Evolutionary conservation across 768 basidiomycete genomes (phyloP).

Genomic region (Phaeolepiota aurea): DNA sequence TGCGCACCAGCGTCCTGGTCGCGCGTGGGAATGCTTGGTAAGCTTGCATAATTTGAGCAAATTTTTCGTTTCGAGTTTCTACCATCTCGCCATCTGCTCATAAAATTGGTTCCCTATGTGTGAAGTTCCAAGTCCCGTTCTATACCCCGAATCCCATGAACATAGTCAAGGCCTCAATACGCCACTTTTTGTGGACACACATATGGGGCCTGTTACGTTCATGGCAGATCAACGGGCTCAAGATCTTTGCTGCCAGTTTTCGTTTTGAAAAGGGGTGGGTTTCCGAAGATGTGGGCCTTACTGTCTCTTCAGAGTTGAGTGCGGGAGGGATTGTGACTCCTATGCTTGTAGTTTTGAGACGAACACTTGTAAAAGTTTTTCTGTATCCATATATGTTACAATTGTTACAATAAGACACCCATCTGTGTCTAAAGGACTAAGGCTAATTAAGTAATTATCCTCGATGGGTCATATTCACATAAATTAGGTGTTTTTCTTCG

Average conservation of each 20-base stretch:
- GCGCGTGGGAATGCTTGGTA: neutral
- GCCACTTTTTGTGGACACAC: constrained; percentile 5
- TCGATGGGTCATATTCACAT: too few relatives aligned
- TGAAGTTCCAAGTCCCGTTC: too few relatives aligned
- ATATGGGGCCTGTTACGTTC: constrained; percentile 65
- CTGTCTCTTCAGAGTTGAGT: constrained; percentile 62
- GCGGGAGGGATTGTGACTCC: constrained; percentile 18
- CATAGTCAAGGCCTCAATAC: constrained; percentile 59
- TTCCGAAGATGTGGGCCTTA: constrained; percentile 30
- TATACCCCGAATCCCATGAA: constrained; percentile 36
- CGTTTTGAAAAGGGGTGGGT: constrained; percentile 50
- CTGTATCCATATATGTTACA: neutral
- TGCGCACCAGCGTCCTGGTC: neutral
- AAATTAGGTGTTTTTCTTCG: neutral
- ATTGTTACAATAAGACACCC: neutral
- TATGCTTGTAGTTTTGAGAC: constrained; percentile 63
- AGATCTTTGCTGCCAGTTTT: constrained; percentile 34
- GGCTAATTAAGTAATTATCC: neutral
- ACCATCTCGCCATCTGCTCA: neutral
- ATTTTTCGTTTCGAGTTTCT: neutral
- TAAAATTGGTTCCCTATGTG: too few relatives aligned
- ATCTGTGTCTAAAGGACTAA: neutral
- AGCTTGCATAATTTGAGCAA: neutral
- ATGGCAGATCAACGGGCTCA: constrained; percentile 48
- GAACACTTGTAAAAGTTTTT: too few relatives aligned